Percentiles rank a stretch among this genome's conserved stretches.
Evolutionary conservation across 805 yeast species (phyloP).

Genomic region (Sugiyamaella lignohabitans): DNA sequence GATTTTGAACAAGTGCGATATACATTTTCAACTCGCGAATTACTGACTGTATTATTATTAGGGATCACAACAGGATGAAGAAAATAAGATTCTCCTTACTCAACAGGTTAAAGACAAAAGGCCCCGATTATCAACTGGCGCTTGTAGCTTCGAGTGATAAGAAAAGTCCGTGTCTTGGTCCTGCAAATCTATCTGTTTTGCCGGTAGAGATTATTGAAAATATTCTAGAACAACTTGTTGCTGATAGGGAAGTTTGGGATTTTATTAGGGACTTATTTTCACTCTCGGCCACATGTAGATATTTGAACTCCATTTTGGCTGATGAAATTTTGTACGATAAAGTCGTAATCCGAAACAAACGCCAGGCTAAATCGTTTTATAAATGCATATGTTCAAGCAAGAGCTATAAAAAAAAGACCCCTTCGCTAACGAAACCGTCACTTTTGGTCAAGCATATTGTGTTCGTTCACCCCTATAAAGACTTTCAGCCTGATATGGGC

Average conservation of each 20-base stretch:
- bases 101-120: background rate
- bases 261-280: background rate
- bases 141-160: too few relatives aligned
- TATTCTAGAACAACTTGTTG: background rate
- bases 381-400: background rate
- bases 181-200: background rate
- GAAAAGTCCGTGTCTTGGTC: too few relatives aligned
- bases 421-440: background rate
- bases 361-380: background rate
- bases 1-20: too few relatives aligned
- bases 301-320: background rate
- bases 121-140: too few relatives aligned
- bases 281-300: background rate
- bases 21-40: too few relatives aligned
- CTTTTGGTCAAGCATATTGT: background rate
- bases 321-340: background rate
- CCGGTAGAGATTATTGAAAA: background rate
- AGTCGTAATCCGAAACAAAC: background rate
- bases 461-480: conserved; percentile 3
- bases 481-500: conserved; percentile 11
- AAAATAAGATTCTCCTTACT: background rate
- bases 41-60: too few relatives aligned
- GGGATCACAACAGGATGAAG: background rate
- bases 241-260: background rate
- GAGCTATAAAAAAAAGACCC: background rate